Percentiles rank a stretch among this genome's conserved stretches.
These are phyloP conservation scores for Cochlearia excelsa DNA, from an alignment of 345 rosid genomes.

Conservation along the genomic window DNA sequence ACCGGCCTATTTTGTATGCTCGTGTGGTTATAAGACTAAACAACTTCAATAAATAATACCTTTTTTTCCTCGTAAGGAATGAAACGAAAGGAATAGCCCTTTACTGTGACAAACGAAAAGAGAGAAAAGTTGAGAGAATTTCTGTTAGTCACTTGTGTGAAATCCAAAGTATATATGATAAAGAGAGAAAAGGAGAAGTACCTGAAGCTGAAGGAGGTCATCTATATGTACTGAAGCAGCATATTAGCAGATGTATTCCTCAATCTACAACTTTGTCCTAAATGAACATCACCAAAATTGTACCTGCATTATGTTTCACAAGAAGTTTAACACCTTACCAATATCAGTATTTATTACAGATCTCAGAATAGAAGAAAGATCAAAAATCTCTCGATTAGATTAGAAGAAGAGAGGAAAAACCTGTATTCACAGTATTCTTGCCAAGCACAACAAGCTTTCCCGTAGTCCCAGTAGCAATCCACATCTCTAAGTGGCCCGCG, in stretches of 20 bases:
- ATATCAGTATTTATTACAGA: too few species aligned
- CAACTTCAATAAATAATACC: too few species aligned
- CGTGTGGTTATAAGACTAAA: too few species aligned
- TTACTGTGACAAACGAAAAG: constrained; percentile 2
- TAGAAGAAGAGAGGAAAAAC: constrained; percentile 37
- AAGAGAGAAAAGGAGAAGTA: constrained; percentile 20
- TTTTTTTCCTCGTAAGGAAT: too few species aligned
- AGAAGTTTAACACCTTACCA: constrained; percentile 2
- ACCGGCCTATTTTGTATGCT: too few species aligned
- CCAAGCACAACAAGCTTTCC: constrained; percentile 96
- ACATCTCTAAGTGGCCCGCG: constrained; percentile 91
- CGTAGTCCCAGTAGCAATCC: constrained; percentile 98
- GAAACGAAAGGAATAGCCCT: constrained; percentile 1
- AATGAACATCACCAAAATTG: constrained; percentile 86
- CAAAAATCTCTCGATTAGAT: neutral
- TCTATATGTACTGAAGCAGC: constrained; percentile 65
- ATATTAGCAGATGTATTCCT: constrained; percentile 65
- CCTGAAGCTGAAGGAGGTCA: too few species aligned
- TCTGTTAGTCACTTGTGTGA: neutral
- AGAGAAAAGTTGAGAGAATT: neutral
- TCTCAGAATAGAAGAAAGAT: neutral
- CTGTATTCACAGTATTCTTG: constrained; percentile 94
- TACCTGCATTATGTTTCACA: constrained; percentile 47
- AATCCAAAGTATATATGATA: neutral
- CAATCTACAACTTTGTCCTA: constrained; percentile 98